Evolutionary conservation across 345 rosid genomes (phyloP).

Genomic region (Euphorbia peplus): DNA sequence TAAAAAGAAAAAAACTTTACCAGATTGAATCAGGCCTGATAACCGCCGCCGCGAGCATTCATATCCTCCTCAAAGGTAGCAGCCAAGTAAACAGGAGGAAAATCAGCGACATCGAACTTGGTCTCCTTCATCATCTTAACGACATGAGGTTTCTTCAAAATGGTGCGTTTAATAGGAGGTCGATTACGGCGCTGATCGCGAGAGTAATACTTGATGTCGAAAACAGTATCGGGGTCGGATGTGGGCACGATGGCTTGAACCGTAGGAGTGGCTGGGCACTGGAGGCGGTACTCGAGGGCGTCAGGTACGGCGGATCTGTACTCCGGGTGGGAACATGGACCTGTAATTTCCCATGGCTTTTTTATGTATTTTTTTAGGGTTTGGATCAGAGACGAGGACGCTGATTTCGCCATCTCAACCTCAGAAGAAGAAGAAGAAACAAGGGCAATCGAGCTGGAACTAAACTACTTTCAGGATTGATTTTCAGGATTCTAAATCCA

Average conservation of each 20-base stretch:
- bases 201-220: conserved; percentile 68
- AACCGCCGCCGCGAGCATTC: conserved; percentile 61
- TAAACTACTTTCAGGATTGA: not conserved
- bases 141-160: conserved; percentile 68
- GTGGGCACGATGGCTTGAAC: conserved; percentile 57
- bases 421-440: not conserved
- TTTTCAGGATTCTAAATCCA: not conserved
- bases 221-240: conserved; percentile 82
- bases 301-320: conserved; percentile 52
- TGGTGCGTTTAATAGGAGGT: conserved; percentile 64
- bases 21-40: conserved; percentile 41
- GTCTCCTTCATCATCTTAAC: conserved; percentile 74
- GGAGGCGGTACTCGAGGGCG: conserved; percentile 67
- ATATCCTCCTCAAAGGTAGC: conserved; percentile 62
- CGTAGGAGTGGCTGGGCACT: conserved; percentile 68
- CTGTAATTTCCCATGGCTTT: conserved; percentile 96
- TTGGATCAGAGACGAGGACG: conserved; percentile 51
- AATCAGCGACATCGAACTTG: conserved; percentile 58
- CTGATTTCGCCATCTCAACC: conserved; percentile 60
- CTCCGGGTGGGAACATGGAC: conserved; percentile 88
- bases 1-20: no score
- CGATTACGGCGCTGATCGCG: conserved; percentile 93
- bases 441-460: not conserved
- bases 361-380: conserved; percentile 64
- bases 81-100: conserved; percentile 76